phyloP scores from a whole-genome alignment of 441 rosid species.

The Euphorbia schlechtendalii region DNA sequence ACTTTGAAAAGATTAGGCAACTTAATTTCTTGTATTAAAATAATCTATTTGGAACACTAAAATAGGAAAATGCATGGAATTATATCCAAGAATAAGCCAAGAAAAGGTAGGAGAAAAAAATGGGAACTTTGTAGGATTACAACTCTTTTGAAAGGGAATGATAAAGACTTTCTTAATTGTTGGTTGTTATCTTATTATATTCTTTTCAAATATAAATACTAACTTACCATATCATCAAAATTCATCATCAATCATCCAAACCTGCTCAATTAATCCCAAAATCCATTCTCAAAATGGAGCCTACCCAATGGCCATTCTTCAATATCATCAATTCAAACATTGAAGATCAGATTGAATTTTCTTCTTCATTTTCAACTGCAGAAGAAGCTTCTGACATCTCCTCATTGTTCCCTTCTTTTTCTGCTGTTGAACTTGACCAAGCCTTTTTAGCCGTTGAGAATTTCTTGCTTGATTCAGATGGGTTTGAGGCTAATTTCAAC shows the following conservation, averaged over 20 bases:
- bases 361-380: constrained; percentile 21
- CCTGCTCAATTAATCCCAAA: neutral
- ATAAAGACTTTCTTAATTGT: constrained; percentile 15
- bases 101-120: constrained; percentile 21
- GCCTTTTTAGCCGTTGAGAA: constrained; percentile 22
- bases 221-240: neutral
- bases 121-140: constrained; percentile 24
- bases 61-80: constrained; percentile 8
- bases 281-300: constrained; percentile 19
- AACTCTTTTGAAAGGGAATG: constrained; percentile 23
- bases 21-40: constrained; percentile 10
- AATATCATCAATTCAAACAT: constrained; percentile 15
- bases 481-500: constrained; percentile 20
- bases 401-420: constrained; percentile 18
- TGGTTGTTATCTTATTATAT: neutral
- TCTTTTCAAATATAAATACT: constrained; percentile 24
- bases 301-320: constrained; percentile 30
- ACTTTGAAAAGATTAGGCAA: constrained; percentile 3
- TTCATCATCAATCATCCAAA: neutral
- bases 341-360: constrained; percentile 19
- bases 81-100: constrained; percentile 24
- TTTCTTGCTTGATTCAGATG: constrained; percentile 13
- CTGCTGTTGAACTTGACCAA: constrained; percentile 13
- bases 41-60: neutral
- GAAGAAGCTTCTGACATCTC: constrained; percentile 23